Conservation (phyloP, 306 rosid species). For the Sicyos baderoa region DNA sequence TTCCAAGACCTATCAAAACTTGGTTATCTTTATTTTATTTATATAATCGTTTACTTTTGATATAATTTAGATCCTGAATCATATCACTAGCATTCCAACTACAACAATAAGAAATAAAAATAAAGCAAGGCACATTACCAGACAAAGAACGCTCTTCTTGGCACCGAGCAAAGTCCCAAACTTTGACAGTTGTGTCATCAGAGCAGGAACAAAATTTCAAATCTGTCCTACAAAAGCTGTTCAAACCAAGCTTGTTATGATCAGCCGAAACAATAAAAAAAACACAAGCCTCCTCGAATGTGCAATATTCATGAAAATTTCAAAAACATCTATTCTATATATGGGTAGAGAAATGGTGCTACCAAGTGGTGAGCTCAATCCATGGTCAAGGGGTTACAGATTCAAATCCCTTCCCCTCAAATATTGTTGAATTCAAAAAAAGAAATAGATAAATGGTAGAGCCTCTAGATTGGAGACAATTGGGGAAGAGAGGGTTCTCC, state of each 20-base stretch:
- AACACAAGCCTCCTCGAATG: not conserved
- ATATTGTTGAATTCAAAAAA: too few relatives aligned
- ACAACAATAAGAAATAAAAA: not conserved
- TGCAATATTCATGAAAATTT: not conserved
- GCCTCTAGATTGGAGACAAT: not conserved
- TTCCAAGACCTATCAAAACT: too few relatives aligned
- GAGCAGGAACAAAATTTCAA: slow-evolving; percentile 97
- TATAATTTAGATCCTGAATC: too few relatives aligned
- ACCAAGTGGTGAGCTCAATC: too few relatives aligned
- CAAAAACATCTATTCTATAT: not conserved
- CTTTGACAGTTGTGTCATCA: slow-evolving; percentile 89
- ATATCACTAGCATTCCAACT: not conserved
- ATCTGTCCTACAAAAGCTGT: slow-evolving; percentile 97
- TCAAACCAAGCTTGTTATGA: slow-evolving; percentile 24
- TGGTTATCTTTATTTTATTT: too few relatives aligned
- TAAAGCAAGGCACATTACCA: slow-evolving; percentile 73
- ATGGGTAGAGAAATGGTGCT: not conserved
- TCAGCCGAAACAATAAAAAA: not conserved
- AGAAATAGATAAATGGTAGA: not conserved
- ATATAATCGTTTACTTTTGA: too few relatives aligned
- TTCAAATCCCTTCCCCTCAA: too few relatives aligned
- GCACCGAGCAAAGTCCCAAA: slow-evolving; percentile 98
- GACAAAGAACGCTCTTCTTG: slow-evolving; percentile 92
- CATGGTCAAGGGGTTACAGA: too few relatives aligned
- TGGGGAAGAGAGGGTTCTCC: not conserved